Evolutionary conservation across 2,329 filamentous ascomycete genomes (phyloP), one percentile per base, ranked within the genome.

Genomic region (Mycocentrospora acerina): DNA sequence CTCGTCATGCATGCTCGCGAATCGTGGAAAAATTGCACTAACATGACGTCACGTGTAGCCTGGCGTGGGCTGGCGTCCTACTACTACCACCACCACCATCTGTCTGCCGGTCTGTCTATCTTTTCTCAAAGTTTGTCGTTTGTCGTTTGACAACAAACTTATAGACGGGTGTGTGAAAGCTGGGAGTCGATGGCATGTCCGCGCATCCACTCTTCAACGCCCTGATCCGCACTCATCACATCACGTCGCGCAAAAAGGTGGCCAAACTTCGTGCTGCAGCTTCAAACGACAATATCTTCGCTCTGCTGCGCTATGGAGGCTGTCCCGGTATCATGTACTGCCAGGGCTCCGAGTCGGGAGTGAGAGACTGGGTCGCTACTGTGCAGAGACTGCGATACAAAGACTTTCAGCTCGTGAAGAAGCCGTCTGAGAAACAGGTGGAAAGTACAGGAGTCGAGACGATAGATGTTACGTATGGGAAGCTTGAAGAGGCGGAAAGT

Each of bases 251-350:
- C 48, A 89, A 88, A 61, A 90, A 90, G 59, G 75, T 84, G 29
- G 69, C 74, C 17, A 73, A 74, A 39, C 74, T 90, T 15, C 79
- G 74, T 34, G 84, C 85, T 62, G 81, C 82, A 2, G 81, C 83
- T 6, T 73, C 78, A 22, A 72, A 77, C 31, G 71, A 79, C 49
- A 70, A 81, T 39, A 77, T 83, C 34, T 83, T 79, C 48, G 79
- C 85, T 1, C 69, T 90, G 3, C 70, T 88, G 1, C 78, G 85
- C 17, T 82, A 77, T 46, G 85, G 86, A 9, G 80, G 82, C 2
- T 78, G 77, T 16, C 86, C 86, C 0, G 86, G 86, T 2, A 82
- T 90, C 51, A 90, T 90, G 86, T 88, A 89, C 58, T 85, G 83
- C 33, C 83, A 88, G 59, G 79, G 81, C 2, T 69, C 75, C n/a